Evolutionary conservation across 371 early-diverging fungal genomes (phyloP).

Genomic region (Chytridiales sp.): DNA sequence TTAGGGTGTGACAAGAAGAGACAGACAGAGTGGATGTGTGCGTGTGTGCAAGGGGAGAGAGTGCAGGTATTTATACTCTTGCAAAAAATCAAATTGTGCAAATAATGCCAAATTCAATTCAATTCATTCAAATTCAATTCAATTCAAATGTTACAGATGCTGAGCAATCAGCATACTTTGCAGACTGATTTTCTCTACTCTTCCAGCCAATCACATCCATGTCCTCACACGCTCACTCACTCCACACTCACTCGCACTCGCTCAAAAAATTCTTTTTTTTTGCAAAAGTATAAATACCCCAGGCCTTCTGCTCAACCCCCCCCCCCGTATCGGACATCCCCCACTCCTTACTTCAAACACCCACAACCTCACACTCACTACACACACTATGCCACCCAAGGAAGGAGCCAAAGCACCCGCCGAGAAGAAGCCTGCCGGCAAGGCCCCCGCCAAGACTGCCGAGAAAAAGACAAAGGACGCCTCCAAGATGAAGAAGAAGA

Average conservation of each 20-base stretch:
- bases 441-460: slow-evolving; percentile 67
- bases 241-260: too few species aligned
- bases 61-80: background rate
- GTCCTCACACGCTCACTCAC: too few species aligned
- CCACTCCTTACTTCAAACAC: background rate
- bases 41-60: too few species aligned
- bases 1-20: too few species aligned
- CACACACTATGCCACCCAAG: slow-evolving; percentile 42
- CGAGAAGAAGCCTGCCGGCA: slow-evolving; percentile 40
- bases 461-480: slow-evolving; percentile 52
- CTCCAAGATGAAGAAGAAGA: slow-evolving; percentile 53
- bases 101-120: too few species aligned
- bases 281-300: background rate
- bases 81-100: background rate
- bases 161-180: too few species aligned
- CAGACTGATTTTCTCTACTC: too few species aligned
- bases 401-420: slow-evolving; percentile 38
- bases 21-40: too few species aligned
- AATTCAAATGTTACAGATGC: too few species aligned
- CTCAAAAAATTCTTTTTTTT: too few species aligned
- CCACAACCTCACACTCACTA: slow-evolving; percentile 2
- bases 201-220: too few species aligned
- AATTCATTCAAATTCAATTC: too few species aligned
- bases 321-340: background rate
- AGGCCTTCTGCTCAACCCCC: background rate